These are phyloP conservation scores for Talaromyces funiculosus DNA, from an alignment of 2,329 filamentous ascomycete genomes.

Conservation along the genomic window DNA sequence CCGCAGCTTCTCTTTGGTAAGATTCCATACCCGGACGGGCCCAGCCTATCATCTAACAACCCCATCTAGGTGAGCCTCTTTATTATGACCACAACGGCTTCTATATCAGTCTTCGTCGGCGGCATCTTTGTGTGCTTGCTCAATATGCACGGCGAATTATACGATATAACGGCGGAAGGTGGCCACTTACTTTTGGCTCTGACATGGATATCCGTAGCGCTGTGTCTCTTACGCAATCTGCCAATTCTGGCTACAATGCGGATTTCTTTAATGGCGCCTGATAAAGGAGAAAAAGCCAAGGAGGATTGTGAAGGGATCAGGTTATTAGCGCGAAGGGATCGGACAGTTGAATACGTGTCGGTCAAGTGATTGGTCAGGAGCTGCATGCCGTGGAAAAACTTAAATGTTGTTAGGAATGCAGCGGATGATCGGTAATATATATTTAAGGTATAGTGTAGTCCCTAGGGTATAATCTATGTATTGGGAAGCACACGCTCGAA, in stretches of 20 bases:
- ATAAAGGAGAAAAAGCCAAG: no score
- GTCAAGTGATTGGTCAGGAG: not conserved
- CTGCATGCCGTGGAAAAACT: not conserved
- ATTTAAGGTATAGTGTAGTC: not conserved
- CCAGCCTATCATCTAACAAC: not conserved
- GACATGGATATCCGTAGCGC: constrained; percentile 1
- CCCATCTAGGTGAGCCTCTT: not conserved
- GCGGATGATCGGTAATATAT: not conserved
- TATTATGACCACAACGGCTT: not conserved
- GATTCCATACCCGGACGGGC: not conserved
- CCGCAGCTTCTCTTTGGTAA: constrained; percentile 1
- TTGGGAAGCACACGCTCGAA: not conserved
- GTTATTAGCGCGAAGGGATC: no score
- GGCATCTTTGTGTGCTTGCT: not conserved
- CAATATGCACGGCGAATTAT: constrained; percentile 1
- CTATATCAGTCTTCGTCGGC: not conserved
- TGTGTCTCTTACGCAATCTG: constrained; percentile 1
- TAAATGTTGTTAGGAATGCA: not conserved
- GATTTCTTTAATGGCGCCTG: not conserved
- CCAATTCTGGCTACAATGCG: not conserved
- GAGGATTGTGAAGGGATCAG: no score
- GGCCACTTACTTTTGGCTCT: not conserved
- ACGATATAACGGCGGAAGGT: not conserved
- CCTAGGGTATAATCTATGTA: not conserved
- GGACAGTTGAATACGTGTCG: not conserved